Base-by-base conservation (phyloP, 306 rosid species). In the Fragaria nilgerrensis region DNA sequence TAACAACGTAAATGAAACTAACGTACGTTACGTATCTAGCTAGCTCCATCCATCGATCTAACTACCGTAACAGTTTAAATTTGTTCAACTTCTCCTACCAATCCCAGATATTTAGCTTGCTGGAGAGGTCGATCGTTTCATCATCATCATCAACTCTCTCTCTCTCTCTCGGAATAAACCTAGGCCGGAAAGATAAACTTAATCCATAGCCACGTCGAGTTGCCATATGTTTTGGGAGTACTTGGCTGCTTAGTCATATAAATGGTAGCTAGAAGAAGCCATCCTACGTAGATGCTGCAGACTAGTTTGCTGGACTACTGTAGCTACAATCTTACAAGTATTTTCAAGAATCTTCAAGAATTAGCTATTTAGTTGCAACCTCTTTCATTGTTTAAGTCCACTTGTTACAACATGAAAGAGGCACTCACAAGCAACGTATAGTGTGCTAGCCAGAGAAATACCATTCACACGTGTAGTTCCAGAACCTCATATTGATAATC, bases 1-100 rank as follows among this genome's bases (percentile, higher is more conserved):
- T 29, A 29, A 32, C 34, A 37, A 37, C 70, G 29, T 32, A 39
- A 19, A 37, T 16, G 20, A 19, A 19, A 64, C 22, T 15, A 13
- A 62, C 19, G 5, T 5, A 62, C 20, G 14, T 29, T 29, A 29
- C 6, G 16, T 20, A 48, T 19, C 8, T 22, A 56, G 12, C 12
- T 59, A 22, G 65, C 25, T 36, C 62, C 13, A 56, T 56, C 16
- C 2, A 11, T 25, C 17, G n/a, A n/a, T 59, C 34, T 34, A 59
- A 25, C 65, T 5, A 62, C 39, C 41, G 0, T 61, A 25, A 61
- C 65, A 61, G 37, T 61, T 61, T 27, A 11, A n/a, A 29, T 62
- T 62, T 67, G 71, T 50, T 67, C 71, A 67, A 67, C 50, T 23
- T 39, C 71, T 29, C n/a, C 2, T 9, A 67, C 71, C 50, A 39